Conservation (phyloP, 2,329 filamentous ascomycete species). For the Aspergillus tubingensis region DNA sequence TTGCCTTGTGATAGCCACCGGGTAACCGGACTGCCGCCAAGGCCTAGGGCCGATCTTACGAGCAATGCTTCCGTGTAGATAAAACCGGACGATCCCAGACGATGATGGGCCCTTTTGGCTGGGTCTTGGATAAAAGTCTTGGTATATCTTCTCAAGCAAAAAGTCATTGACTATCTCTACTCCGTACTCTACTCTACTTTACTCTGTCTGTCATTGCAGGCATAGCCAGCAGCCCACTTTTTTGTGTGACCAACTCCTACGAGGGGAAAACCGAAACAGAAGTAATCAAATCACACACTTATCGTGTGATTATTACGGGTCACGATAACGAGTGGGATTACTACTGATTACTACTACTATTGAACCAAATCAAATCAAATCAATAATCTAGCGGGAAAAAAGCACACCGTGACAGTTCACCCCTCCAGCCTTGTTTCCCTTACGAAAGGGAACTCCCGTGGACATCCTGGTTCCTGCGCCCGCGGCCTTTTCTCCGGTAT, state of each 20-base stretch:
- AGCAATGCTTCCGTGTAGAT: constrained; percentile 12
- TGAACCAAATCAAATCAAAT: too few relatives aligned
- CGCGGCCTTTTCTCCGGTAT: constrained; percentile 2
- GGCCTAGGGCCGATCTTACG: constrained; percentile 16
- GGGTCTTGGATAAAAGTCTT: constrained; percentile 7
- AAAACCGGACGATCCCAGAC: constrained; percentile 13
- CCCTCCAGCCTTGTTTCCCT: neutral
- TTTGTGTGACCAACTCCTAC: too few relatives aligned
- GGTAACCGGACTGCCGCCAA: constrained; percentile 8
- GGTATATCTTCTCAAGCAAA: neutral
- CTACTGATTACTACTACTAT: too few relatives aligned
- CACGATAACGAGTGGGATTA: too few relatives aligned
- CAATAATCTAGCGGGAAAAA: too few relatives aligned
- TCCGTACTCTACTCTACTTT: neutral
- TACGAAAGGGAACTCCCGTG: neutral
- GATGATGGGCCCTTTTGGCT: neutral
- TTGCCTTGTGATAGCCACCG: constrained; percentile 10
- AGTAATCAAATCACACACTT: too few relatives aligned
- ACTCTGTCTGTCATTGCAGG: neutral
- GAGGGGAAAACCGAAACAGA: too few relatives aligned
- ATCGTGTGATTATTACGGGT: too few relatives aligned
- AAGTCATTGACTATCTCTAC: neutral
- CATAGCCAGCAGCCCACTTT: neutral
- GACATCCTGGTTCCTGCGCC: constrained; percentile 1
- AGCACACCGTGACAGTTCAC: neutral